These are phyloP conservation scores for Nicotiana rustica DNA, from an alignment of 305 asterid genomes.

Conservation along the genomic window DNA sequence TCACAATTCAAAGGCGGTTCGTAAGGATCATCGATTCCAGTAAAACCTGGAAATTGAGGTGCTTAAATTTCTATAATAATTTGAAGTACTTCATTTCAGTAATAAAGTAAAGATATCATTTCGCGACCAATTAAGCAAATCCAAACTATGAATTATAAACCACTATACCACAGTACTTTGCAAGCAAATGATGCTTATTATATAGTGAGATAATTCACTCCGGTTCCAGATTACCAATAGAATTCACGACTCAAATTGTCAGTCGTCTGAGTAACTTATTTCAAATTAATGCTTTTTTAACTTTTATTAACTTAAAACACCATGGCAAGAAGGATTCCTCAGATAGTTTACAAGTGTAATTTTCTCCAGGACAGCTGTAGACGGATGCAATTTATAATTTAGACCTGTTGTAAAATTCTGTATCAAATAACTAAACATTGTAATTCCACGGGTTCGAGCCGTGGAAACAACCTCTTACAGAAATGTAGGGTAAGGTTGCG, in stretches of 20 bases:
- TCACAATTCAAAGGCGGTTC: constrained; percentile 86
- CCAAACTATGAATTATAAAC: neutral
- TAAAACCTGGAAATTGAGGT: constrained; percentile 67
- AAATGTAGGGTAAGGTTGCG: too few relatives aligned
- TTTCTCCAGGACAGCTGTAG: neutral
- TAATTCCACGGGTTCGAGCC: neutral
- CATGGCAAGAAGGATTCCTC: neutral
- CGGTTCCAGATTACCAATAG: neutral
- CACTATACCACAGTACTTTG: too few relatives aligned
- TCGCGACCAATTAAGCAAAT: neutral
- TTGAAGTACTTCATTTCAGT: neutral
- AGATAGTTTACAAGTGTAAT: neutral
- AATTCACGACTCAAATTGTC: neutral
- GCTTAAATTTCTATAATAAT: neutral
- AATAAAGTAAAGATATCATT: neutral
- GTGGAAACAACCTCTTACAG: too few relatives aligned
- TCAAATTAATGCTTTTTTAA: neutral
- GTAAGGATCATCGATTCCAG: constrained; percentile 97
- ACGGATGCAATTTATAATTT: constrained; percentile 10
- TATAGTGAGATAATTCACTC: neutral
- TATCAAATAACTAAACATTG: neutral
- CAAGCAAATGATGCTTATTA: neutral
- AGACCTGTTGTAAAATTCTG: neutral
- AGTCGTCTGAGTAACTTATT: neutral
- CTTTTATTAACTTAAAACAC: neutral